phyloP scores from a whole-genome alignment of 768 basidiomycete species.

The Mycena olivaceomarginata region DNA sequence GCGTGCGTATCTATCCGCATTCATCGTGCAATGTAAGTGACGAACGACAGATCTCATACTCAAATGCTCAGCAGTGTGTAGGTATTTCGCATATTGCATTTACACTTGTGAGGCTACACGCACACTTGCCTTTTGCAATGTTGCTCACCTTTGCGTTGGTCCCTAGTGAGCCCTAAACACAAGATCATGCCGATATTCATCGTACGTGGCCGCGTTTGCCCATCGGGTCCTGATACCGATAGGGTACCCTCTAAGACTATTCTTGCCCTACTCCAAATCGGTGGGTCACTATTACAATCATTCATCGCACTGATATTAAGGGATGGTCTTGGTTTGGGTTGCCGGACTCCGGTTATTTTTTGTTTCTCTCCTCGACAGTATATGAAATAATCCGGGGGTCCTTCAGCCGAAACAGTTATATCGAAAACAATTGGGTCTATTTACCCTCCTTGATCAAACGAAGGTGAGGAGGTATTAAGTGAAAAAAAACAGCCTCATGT shows the following conservation, averaged over 20 bases:
- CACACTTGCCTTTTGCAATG: not conserved
- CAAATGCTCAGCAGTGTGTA: slow-evolving; percentile 3
- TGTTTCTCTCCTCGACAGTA: not conserved
- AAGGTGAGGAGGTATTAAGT: not conserved
- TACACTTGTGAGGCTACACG: slow-evolving; percentile 32
- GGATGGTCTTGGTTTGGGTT: not conserved
- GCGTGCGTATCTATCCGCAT: slow-evolving; percentile 43
- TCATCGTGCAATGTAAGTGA: slow-evolving; percentile 45
- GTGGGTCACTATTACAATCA: slow-evolving; percentile 18
- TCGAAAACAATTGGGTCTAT: not conserved
- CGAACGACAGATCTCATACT: not conserved
- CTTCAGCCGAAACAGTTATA: slow-evolving; percentile 1
- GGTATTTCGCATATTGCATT: slow-evolving; percentile 47
- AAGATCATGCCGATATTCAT: slow-evolving; percentile 43
- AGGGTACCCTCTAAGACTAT: not conserved
- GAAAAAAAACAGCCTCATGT: not conserved
- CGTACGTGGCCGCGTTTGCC: slow-evolving; percentile 24
- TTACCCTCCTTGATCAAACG: not conserved
- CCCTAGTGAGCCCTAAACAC: slow-evolving; percentile 42
- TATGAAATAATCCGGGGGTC: not conserved
- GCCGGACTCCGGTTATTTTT: not conserved
- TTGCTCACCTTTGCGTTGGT: not conserved
- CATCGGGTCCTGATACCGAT: not conserved
- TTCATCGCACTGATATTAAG: slow-evolving; percentile 4
- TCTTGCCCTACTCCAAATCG: slow-evolving; percentile 15